Base-by-base conservation (phyloP, 345 rosid species). In the Rhizophora mangle region DNA sequence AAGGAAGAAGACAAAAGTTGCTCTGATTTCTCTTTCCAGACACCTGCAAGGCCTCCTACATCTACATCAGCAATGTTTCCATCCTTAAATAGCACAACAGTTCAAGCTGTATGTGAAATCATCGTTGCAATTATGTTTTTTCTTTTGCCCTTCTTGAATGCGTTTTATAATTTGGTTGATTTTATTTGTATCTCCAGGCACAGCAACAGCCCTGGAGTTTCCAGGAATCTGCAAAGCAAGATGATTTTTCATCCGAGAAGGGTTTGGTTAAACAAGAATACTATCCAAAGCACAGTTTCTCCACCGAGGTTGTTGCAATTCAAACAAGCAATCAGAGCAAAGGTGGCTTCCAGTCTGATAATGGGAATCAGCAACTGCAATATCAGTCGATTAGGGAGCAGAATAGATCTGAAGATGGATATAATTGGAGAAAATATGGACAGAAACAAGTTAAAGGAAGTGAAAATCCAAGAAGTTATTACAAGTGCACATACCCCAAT, bases 361-460 rank as follows among this genome's bases (percentile, higher is more conserved):
- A 37, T 70, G 77, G 73, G 3, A 75, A 68, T 24, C 65, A 65
- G 30, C 79, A 70, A 5, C 83, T 71, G 18, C 92, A 78, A 63
- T 51, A 81, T 54, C 86, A 75, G 78, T n/a, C 81, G 1, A 64
- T 81, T 8, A 82, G 86, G 73, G 95, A 81, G 68, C 83, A 78
- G 68, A 85, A 83, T 63, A 86, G 76, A 78, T 82, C 97, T 11
- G 93, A 88, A 8, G 98, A 91, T 75, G 98, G 98, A 31, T 93
- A 86, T 79, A 89, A 91, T 34, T 93, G 98, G 98, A 83, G 97
- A n/a, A 93, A 93, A 80, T 93, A 93, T 72, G 98, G 98, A 3
- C 98, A 93, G 67, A 93, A 93, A 73, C 91, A 88, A 76, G 98
- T 91, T 63, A 91, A 93, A 78, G 98, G 97, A 68, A 93, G 98